Base-by-base conservation (phyloP, 768 basidiomycete species). In the Collybia sp. region DNA sequence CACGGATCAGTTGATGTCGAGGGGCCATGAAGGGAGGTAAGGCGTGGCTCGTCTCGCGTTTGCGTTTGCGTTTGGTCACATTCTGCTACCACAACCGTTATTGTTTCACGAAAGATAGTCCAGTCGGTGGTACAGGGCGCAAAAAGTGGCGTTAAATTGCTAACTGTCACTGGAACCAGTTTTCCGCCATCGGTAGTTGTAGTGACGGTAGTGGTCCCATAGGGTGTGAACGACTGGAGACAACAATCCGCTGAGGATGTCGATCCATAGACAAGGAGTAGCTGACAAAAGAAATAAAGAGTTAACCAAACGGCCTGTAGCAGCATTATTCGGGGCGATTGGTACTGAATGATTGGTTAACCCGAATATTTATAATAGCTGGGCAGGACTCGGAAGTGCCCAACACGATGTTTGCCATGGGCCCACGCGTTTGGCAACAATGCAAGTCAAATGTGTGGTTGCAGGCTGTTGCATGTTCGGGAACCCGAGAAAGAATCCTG, bases 21-120 rank as follows among this genome's bases (percentile, higher is more conserved):
- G 13, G 42, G 46, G 18, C 41, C 42, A 10, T 32, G 42, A 10
- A 42, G 45, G 4, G 55, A 55, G 20, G 54, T 54, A 30, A 60
- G 37, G 2, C 53, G 54, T 13, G 58, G 56, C 45, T 60, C 58
- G 43, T 54, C 45, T 6, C 57, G 47, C 12, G 53, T 56, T 40
- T 58, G 55, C 12, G 55, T 58, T 42, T 58, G 55, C 12, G 55
- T 58, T 43, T 58, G 45, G 33, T 56, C 37, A 42, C 58, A 60
- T 12, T 56, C 55, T 5, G 51, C 30, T 3, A 50, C 20, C 16
- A 54, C 25, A n/a, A 53, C 57, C 5, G 58, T 60, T 2, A 56
- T 40, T 5, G 55, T 58, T 38, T 56, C 55, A 9, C 50, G 50
- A 31, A 38, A 18, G 8, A 51, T 55, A 30, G 46, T 48, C 57